Evolutionary conservation across 305 asterid genomes (phyloP).

Genomic region (Andrographis paniculata): DNA sequence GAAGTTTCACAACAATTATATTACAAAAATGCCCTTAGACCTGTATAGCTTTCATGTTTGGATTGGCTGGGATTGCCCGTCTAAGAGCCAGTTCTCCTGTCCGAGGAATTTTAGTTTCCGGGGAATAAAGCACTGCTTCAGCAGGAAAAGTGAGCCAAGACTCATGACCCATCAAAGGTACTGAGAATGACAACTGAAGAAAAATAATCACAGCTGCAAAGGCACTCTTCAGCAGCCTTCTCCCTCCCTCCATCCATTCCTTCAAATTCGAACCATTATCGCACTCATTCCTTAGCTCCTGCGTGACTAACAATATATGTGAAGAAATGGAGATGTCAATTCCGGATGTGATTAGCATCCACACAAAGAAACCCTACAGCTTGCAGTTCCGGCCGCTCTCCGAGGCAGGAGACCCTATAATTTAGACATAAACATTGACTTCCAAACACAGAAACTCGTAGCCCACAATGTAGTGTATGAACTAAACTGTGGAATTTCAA

Average conservation of each 20-base stretch:
- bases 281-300: constrained; percentile 35
- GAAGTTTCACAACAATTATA: neutral
- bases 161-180: constrained; percentile 39
- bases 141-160: constrained; percentile 49
- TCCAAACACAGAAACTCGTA: too few relatives aligned
- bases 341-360: constrained; percentile 1
- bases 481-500: too few relatives aligned
- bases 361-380: neutral
- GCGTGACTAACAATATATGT: constrained; percentile 27
- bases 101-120: constrained; percentile 89
- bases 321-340: constrained; percentile 16
- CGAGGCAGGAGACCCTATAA: neutral
- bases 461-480: too few relatives aligned
- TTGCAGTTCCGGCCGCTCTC: too few relatives aligned
- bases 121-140: constrained; percentile 91
- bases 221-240: constrained; percentile 40
- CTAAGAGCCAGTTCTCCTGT: constrained; percentile 95
- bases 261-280: constrained; percentile 17
- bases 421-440: neutral
- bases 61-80: constrained; percentile 94
- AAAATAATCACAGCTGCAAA: constrained; percentile 44
- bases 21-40: constrained; percentile 20
- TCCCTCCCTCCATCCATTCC: constrained; percentile 28
- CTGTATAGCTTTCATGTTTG: constrained; percentile 94
- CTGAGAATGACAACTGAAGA: constrained; percentile 55